These are phyloP conservation scores for Vitis rupestris DNA, from an alignment of 164 flowering plant species.

Conservation along the genomic window DNA sequence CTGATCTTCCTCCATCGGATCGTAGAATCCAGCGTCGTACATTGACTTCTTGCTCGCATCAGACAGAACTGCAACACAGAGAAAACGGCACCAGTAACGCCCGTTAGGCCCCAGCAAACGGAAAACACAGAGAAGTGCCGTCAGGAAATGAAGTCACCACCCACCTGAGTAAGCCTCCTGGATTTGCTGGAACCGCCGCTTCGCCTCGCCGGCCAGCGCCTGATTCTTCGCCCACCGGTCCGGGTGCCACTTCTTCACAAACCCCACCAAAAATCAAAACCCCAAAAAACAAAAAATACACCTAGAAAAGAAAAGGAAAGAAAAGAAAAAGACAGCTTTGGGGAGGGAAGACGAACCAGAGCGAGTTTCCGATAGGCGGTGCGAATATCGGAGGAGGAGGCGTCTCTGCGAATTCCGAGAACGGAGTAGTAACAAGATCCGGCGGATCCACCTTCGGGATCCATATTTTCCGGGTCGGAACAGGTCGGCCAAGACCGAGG, in stretches of 20 bases:
- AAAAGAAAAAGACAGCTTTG: background rate
- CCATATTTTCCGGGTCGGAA: conserved; percentile 29
- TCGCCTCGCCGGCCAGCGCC: conserved; percentile 62
- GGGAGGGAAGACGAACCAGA: conserved; percentile 30
- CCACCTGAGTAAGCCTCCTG: conserved; percentile 90
- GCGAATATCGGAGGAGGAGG: conserved; percentile 71
- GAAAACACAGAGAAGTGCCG: too few relatives aligned
- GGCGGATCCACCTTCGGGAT: conserved; percentile 47
- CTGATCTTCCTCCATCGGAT: conserved; percentile 68
- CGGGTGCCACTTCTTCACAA: conserved; percentile 87
- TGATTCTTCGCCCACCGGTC: conserved; percentile 67
- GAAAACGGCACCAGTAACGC: background rate
- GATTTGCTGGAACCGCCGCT: conserved; percentile 84
- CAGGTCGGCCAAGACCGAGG: background rate
- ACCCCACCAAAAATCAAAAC: background rate
- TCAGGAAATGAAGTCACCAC: conserved; percentile 1
- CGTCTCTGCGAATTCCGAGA: conserved; percentile 66
- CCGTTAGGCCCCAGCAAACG: background rate
- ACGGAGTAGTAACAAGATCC: conserved; percentile 64
- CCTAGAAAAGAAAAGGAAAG: background rate
- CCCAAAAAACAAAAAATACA: background rate
- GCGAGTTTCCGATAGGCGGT: conserved; percentile 83
- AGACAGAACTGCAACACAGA: conserved; percentile 54
- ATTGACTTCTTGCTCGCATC: conserved; percentile 65
- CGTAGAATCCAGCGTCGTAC: conserved; percentile 81